Base-by-base conservation (phyloP, 441 rosid genomes). In the Adansonia rubrostipa region DNA sequence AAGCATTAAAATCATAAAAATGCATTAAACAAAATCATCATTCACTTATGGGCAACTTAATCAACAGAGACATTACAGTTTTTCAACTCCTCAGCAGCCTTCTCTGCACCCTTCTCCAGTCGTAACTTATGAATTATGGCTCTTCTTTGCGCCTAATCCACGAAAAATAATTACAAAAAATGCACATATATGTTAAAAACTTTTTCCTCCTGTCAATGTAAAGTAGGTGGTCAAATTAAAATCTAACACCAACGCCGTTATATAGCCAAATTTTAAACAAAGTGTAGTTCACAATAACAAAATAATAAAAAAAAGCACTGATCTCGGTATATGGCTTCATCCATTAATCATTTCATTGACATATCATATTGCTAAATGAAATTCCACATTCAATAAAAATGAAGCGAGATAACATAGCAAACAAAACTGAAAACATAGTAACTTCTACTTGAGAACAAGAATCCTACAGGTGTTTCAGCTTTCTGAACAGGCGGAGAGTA, bases 41-140 rank as follows among this genome's bases (percentile, higher is more conserved):
- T 64, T 33, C 3, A 28, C 50, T 10, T n/a, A 70, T 56, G 50
- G 69, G 67, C 28, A 79, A 77, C 33, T 50, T 56, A 47, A 50
- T 61, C 75, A 78, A 58, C 81, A 20, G 57, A 47, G n/a, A 50
- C 45, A 64, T 77, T 79, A 94, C 99, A 96, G 80, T 88, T 92
- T 84, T 81, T 83, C 73, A 92, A 88, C 79, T 92, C 97, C 84
- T 93, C 98, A 42, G 92, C 89, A 73, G 92, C 97, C 86, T 89
- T 90, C 85, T 91, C 93, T 22, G 87, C 91, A 64, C 99, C 97
- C 81, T 91, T 96, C 84, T 94, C 96, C 40, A 96, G 84, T 65
- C 94, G 82, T 76, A 88, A 76, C 78, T 88, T 81, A 77, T 96
- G 98, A 78, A 96, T 88, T 81, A 96, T 87, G 71, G 92, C 97